Evolutionary conservation across 83 land plant species (phyloP), one percentile per base, ranked within the genome.

Genomic region (Isoetes engelmannii): DNA sequence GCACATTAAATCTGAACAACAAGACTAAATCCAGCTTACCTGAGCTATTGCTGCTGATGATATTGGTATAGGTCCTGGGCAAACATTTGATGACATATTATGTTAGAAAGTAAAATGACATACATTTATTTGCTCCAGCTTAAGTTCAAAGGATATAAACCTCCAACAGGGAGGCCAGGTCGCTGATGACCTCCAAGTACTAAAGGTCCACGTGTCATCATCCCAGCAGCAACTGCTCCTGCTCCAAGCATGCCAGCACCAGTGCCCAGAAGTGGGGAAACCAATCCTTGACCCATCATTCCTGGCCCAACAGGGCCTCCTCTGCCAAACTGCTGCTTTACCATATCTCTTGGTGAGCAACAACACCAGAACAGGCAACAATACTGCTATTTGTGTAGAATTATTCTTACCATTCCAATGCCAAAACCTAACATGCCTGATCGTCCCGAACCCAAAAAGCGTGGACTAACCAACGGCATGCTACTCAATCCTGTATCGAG

Each of bases 241-340:
- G 68, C 53, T 7, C 68, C 68, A 65, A 65, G 68, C 68, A 65
- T 65, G 12, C 68, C 68, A 17, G 4, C 41, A 41, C 68, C 68
- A 65, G 53, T 45, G 15, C 68, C 15, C 55, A 51, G 53, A 65
- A 19, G 68, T 8, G 37, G 37, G 0, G 65, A 37, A 8, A 65
- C 7, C 5, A 18, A 5, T 12, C 68, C 68, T 45, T 53, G 48
- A 13, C 49, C 68, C 37, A 28, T 28, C 37, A 28, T 28, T 28
- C 37, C 37, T 28, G 37, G 37, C 37, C 37, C 37, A 28, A 45
- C n/a, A 46, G n/a, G 68, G 68, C 17, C 68, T 53, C 17, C 68
- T 47, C 37, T 28, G 9, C 68, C 68, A 65, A 65, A 65, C 49
- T 65, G 68, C 68, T 65, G 68, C 68, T 19, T 6, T 17, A 63